Percentiles rank a stretch among this genome's conserved stretches.
phyloP scores from a whole-genome alignment of 2,329 filamentous ascomycete species.

The Talaromyces sp. region DNA sequence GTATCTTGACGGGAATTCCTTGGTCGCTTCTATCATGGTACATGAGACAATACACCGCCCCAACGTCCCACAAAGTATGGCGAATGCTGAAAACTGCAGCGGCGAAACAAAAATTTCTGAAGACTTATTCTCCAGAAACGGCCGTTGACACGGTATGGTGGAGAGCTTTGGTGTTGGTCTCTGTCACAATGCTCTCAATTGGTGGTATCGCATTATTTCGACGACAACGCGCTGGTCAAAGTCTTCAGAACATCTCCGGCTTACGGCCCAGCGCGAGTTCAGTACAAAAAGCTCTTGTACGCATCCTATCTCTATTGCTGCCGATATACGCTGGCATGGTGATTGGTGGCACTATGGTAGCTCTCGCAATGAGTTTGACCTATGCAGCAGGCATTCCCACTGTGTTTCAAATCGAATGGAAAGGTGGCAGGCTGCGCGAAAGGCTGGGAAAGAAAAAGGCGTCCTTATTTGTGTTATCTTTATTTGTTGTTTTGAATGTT shows the following conservation, averaged over 20 bases:
- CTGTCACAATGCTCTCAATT: constrained; percentile 29
- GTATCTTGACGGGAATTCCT: constrained; percentile 38
- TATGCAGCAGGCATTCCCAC: constrained; percentile 42
- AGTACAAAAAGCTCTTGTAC: constrained; percentile 24
- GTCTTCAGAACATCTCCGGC: constrained; percentile 3
- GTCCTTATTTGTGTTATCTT: constrained; percentile 23
- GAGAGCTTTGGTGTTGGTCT: constrained; percentile 26
- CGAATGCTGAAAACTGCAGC: constrained; percentile 14
- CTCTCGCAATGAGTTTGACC: constrained; percentile 47
- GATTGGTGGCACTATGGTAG: constrained; percentile 51
- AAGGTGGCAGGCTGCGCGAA: constrained; percentile 16
- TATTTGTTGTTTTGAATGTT: constrained; percentile 23
- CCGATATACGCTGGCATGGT: constrained; percentile 55
- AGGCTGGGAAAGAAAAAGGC: constrained; percentile 26
- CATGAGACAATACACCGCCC: constrained; percentile 23
- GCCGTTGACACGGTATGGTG: constrained; percentile 20
- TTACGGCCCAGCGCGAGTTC: constrained; percentile 16
- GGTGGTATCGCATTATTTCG: constrained; percentile 25
- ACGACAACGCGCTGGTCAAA: constrained; percentile 14
- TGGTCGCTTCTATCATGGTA: constrained; percentile 38
- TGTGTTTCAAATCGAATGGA: constrained; percentile 16
- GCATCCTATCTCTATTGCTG: constrained; percentile 41
- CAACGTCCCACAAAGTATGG: constrained; percentile 15
- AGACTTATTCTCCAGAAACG: constrained; percentile 13
- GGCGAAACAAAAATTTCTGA: constrained; percentile 9